Base-by-base conservation (phyloP, 495 filamentous ascomycete genomes). In the Aspergillus sparsus region DNA sequence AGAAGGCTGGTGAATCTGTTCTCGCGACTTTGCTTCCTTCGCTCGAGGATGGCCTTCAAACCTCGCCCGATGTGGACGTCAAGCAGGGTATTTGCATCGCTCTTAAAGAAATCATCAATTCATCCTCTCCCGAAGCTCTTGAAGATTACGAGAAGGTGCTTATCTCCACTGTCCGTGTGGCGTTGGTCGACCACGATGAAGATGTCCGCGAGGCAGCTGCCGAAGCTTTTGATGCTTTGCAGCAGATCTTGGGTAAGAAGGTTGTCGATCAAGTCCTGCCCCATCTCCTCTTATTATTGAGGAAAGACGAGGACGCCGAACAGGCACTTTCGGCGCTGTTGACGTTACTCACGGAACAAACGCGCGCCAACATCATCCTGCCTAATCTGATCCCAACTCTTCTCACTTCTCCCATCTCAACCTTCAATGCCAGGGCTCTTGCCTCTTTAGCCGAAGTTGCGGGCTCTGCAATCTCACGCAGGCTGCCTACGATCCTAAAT, bases 21-120 rank as follows among this genome's bases (percentile, higher is more conserved):
- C 75, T 98, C 59, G 83, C 92, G 11, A 96, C 85, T 49, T 77
- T 98, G 57, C 76, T 98, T 53, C 94, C 94, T 15, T 92, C 93
- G 8, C 85, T 98, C 35, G 93, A 98, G 68, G 92, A 96, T 71
- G 93, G 94, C 37, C 80, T 98, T 39, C 89, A 92, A 62, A 89
- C 82, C 5, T 90, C 93, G 27, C 89, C 87, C 18, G 94, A 98
- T 75, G 89, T 92, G 15, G 91, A 98, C 76, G 89, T 93, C 57
- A 95, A 89, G 72, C 93, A 98, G 78, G 94, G 94, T 70, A 98
- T 98, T 60, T 98, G 94, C 69, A 93, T 98, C 68, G 94, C 94
- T 21, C 80, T 98, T 60, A 89, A 89, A 57, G 94, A 98, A 72
- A 85, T 98, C 49, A 96, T 97, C 60, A 82, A 87, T 35, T 93